Conservation (phyloP, 2,329 filamentous ascomycete genomes). For the Ceratocystiopsis minuta region DNA sequence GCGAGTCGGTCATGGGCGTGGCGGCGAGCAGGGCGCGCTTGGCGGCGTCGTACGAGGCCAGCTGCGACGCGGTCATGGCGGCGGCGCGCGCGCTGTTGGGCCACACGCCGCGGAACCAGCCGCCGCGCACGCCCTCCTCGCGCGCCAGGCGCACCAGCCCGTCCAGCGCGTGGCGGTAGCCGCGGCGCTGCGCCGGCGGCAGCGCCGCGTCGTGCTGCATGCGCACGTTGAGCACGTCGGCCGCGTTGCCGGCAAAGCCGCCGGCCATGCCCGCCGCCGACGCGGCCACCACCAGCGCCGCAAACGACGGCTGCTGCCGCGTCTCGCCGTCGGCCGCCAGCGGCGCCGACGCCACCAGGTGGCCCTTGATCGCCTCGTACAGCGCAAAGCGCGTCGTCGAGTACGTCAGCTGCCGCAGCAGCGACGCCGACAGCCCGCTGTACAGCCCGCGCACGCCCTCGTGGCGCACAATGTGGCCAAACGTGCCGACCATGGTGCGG, state of each 20-base stretch:
- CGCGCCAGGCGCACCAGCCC: constrained; percentile 75
- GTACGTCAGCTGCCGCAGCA: constrained; percentile 89
- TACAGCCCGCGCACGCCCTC: constrained; percentile 73
- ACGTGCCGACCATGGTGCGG: constrained; percentile 70
- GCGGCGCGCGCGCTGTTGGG: constrained; percentile 66
- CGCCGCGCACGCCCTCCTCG: constrained; percentile 51
- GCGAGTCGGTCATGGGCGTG: constrained; percentile 49
- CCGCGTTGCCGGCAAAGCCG: constrained; percentile 80
- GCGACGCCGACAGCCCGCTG: constrained; percentile 75
- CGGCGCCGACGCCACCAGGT: constrained; percentile 26
- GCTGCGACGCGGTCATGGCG: constrained; percentile 74
- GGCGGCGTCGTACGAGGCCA: constrained; percentile 72
- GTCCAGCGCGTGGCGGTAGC: constrained; percentile 79
- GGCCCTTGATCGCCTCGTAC: constrained; percentile 80
- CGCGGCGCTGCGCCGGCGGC: constrained; percentile 52
- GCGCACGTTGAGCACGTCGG: constrained; percentile 90
- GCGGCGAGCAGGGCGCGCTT: constrained; percentile 50
- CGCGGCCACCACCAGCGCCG: constrained; percentile 66
- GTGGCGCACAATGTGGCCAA: constrained; percentile 59
- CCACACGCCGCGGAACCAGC: constrained; percentile 70
- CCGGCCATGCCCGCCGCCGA: constrained; percentile 72
- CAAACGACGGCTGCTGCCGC: constrained; percentile 42
- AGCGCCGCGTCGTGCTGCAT: constrained; percentile 91
- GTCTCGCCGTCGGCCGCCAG: constrained; percentile 11
- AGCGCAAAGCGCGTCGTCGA: constrained; percentile 91